A percentile compares a stretch with the other conserved stretches of the same genome.
These are phyloP conservation scores for Salix udensis DNA, from an alignment of 345 rosid genomes.

Conservation along the genomic window DNA sequence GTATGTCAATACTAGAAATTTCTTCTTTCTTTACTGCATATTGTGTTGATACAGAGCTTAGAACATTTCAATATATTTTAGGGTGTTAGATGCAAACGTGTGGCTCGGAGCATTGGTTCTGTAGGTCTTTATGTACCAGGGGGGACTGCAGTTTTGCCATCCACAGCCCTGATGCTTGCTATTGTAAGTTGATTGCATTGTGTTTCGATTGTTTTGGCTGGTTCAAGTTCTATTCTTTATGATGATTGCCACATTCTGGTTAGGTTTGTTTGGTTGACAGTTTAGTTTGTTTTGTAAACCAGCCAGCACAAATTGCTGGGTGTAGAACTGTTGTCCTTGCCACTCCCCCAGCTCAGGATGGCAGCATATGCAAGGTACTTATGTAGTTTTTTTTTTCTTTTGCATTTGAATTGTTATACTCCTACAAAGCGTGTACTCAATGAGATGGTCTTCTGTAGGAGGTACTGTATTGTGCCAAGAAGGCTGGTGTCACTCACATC, in stretches of 20 bases:
- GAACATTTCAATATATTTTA: constrained; percentile 16
- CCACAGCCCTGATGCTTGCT: constrained; percentile 91
- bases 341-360: constrained; percentile 75
- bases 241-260: background rate
- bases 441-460: constrained; percentile 40
- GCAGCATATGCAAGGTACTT: constrained; percentile 81
- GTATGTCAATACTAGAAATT: constrained; percentile 37
- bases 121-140: constrained; percentile 97
- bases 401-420: background rate
- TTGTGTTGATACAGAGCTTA: background rate
- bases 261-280: constrained; percentile 7
- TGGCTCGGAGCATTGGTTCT: constrained; percentile 77
- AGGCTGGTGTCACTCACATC: constrained; percentile 86
- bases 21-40: constrained; percentile 9
- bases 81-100: constrained; percentile 93
- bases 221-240: background rate
- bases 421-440: background rate
- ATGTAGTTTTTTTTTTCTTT: background rate
- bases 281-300: constrained; percentile 18
- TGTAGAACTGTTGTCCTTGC: constrained; percentile 84
- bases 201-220: constrained; percentile 1
- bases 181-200: constrained; percentile 48
- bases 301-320: constrained; percentile 97
- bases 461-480: constrained; percentile 88
- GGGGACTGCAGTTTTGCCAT: constrained; percentile 91